Base-by-base conservation (phyloP, 345 rosid genomes). In the Dovyalis caffra region DNA sequence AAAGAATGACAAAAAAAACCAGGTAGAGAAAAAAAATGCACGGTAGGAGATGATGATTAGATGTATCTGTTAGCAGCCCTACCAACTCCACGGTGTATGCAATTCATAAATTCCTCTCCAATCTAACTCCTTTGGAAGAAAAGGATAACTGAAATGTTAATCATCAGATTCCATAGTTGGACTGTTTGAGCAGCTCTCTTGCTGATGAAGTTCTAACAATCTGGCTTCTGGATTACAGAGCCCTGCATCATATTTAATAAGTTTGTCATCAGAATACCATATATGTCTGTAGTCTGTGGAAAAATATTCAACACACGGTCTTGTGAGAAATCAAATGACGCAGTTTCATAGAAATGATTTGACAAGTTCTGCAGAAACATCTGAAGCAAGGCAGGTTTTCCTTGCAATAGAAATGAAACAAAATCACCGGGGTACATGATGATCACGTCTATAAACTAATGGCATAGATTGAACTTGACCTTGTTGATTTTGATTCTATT, bases 81-180 rank as follows among this genome's bases (percentile, higher is more conserved):
- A 65, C 76, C 37, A 38, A 26, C 75, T 60, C 49, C 1, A 32
- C 21, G 53, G 58, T 31, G 51, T 9, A 65, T 49, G 47, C 62
- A 31, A 62, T 43, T 75, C 73, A 8, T 8, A 43, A 23, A 53
- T 60, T 56, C 35, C 40, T 74, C 51, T 31, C 10, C 43, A 9
- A 31, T 45, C 37, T 33, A 8, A 62, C 29, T 49, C 43, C 40
- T 72, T 1, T 33, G 7, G 28, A 38, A 25, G 73, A 57, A 38
- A 74, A 2, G 34, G 29, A 26, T 18, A 28, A 25, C 32, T 40
- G 15, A 57, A 61, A 69, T 60, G 58, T 71, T 88, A 85, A 49
- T 94, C 91, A 53, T 92, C 91, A 10, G 90, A 79, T 47, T 72
- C 87, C 82, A 92, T n/a, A 31, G 92, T 95, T 68, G 99, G 92